These are phyloP conservation scores for Solanum paucissectum DNA, from an alignment of 257 asterid genomes.

Conservation along the genomic window DNA sequence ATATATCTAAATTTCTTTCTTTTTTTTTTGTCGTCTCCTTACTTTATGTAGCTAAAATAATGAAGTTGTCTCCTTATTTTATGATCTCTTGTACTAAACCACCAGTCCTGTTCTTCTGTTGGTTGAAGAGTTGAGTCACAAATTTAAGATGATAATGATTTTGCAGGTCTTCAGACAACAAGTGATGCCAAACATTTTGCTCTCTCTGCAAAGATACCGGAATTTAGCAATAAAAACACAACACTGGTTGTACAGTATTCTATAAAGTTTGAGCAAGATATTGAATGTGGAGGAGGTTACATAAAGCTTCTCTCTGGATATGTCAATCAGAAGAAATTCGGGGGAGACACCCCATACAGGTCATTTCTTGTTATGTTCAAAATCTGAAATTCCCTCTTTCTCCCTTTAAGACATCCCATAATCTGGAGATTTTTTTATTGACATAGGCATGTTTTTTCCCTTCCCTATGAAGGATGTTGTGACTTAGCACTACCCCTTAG, in stretches of 20 bases:
- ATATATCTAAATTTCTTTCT: not conserved
- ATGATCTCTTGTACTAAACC: not conserved
- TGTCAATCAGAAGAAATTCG: slow-evolving; percentile 93
- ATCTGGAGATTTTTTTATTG: not conserved
- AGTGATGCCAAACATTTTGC: slow-evolving; percentile 86
- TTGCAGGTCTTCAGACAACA: slow-evolving; percentile 78
- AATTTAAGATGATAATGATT: not conserved
- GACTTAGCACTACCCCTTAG: not conserved
- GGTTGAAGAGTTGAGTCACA: not conserved
- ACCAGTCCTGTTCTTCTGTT: not conserved
- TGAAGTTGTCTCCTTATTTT: not conserved
- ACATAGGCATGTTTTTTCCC: not conserved
- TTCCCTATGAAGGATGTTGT: not conserved
- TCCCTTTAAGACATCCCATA: not conserved
- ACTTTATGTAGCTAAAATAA: not conserved
- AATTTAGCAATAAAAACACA: slow-evolving; percentile 80
- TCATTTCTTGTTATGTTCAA: not conserved
- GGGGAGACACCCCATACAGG: slow-evolving; percentile 99
- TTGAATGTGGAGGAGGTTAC: slow-evolving; percentile 97
- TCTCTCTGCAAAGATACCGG: slow-evolving; percentile 87
- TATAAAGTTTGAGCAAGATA: slow-evolving; percentile 83
- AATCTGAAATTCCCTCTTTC: not conserved
- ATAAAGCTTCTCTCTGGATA: slow-evolving; percentile 87
- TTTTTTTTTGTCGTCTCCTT: not conserved
- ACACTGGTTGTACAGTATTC: slow-evolving; percentile 86